Evolutionary conservation across 192 early-diverging fungal species (phyloP).

Genomic region (Linnemannia schmuckeri): DNA sequence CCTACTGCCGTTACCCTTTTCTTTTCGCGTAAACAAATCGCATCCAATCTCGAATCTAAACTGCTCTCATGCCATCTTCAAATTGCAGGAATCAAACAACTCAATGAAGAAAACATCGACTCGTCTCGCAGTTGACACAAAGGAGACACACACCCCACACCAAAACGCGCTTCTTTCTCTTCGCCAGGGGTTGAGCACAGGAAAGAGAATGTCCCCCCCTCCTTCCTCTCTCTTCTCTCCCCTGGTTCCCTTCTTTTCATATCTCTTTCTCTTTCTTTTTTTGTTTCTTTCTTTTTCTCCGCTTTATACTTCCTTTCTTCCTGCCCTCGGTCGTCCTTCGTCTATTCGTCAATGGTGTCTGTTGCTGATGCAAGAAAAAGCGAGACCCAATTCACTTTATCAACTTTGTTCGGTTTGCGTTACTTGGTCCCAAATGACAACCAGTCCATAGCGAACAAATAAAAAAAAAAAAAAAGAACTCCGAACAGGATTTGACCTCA

Average conservation of each 20-base stretch:
- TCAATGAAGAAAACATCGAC: background rate
- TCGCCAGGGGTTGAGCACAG: background rate
- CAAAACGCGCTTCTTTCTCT: background rate
- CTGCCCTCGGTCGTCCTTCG: too few relatives aligned
- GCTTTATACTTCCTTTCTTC: too few relatives aligned
- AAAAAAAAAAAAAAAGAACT: background rate
- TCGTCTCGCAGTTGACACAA: background rate
- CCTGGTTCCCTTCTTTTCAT: background rate
- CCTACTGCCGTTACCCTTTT: too few relatives aligned
- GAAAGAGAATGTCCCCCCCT: background rate
- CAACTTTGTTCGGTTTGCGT: too few relatives aligned
- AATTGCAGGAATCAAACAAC: background rate
- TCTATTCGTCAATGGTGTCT: too few relatives aligned
- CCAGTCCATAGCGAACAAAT: background rate
- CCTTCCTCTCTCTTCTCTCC: background rate
- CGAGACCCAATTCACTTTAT: too few relatives aligned
- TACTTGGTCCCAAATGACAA: background rate
- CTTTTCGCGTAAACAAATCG: background rate
- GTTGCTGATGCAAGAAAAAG: too few relatives aligned
- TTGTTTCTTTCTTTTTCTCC: background rate
- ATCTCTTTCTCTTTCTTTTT: background rate
- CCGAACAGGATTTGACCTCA: background rate
- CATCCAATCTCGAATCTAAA: background rate
- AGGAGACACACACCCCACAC: background rate
- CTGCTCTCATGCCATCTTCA: slow-evolving; percentile 1